Evolutionary conservation across 306 rosid genomes (phyloP).

Genomic region (Vachellia pachyceras): DNA sequence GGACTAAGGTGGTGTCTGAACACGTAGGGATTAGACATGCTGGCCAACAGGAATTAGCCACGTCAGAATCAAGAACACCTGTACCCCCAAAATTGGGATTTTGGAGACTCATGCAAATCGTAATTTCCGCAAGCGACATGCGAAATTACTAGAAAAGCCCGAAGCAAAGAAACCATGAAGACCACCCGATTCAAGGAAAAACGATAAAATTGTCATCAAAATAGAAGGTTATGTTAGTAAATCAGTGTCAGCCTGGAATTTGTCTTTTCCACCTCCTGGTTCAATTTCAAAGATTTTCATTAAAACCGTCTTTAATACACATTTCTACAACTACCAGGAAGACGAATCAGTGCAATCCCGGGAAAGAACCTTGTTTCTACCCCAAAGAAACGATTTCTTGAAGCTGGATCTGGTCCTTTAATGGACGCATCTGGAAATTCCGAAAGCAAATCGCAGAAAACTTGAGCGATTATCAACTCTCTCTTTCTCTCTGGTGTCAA

Average conservation of each 20-base stretch:
- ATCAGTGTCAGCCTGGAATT: neutral
- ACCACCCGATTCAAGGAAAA: neutral
- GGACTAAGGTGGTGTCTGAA: no score
- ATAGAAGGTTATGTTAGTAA: constrained; percentile 22
- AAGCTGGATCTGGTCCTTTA: constrained; percentile 26
- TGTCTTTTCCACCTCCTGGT: neutral
- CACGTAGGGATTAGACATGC: constrained; percentile 20
- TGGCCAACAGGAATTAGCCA: constrained; percentile 40
- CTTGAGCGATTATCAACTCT: constrained; percentile 8
- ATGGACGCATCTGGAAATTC: constrained; percentile 30
- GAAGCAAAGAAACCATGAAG: neutral
- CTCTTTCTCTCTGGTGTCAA: constrained; percentile 28
- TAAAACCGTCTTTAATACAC: neutral
- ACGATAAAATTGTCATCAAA: neutral
- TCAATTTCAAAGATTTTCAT: neutral
- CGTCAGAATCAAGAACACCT: constrained; percentile 30
- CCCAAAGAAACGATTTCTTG: neutral
- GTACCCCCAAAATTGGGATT: constrained; percentile 15
- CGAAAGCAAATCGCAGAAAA: constrained; percentile 6
- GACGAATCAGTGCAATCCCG: neutral
- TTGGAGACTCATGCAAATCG: neutral
- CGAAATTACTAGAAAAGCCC: constrained; percentile 9
- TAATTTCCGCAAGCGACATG: neutral
- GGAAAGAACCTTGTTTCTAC: neutral
- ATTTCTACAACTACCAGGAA: neutral